Evolutionary conservation across 129 eudicot genomes (phyloP).

Genomic region (Heracleum sosnowskyi): DNA sequence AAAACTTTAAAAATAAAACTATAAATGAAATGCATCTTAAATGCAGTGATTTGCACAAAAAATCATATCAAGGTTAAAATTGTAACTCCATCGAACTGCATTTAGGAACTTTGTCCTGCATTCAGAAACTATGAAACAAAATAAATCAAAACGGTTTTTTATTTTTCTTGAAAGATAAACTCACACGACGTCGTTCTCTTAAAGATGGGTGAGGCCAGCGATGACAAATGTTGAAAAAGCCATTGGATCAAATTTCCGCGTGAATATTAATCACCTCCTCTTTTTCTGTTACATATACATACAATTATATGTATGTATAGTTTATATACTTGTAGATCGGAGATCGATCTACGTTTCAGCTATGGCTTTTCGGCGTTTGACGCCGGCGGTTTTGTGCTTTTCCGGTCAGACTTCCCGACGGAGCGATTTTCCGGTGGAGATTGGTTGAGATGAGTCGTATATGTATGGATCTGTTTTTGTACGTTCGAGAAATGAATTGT

Average conservation of each 20-base stretch:
- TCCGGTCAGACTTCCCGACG: no score
- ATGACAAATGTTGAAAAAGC: slow-evolving; percentile 10
- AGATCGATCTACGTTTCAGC: slow-evolving; percentile 25
- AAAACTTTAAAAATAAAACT: no score
- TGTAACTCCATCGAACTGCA: no score
- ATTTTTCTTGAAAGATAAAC: no score
- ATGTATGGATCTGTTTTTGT: background rate
- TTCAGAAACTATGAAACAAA: no score
- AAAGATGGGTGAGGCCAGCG: no score
- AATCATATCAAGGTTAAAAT: no score
- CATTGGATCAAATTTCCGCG: slow-evolving; percentile 18
- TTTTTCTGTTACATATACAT: background rate
- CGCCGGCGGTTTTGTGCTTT: background rate
- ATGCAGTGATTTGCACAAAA: no score
- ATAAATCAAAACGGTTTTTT: no score
- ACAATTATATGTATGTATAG: background rate
- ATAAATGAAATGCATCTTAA: no score
- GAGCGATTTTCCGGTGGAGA: background rate
- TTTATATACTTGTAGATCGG: slow-evolving; percentile 14
- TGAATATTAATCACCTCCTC: background rate
- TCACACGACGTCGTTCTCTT: no score
- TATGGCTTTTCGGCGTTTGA: background rate
- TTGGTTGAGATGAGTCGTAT: background rate
- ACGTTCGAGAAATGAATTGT: background rate
- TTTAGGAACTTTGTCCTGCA: no score